phyloP scores from a whole-genome alignment of 2,329 filamentous ascomycete genomes.

The Arthrinium puccinioides region DNA sequence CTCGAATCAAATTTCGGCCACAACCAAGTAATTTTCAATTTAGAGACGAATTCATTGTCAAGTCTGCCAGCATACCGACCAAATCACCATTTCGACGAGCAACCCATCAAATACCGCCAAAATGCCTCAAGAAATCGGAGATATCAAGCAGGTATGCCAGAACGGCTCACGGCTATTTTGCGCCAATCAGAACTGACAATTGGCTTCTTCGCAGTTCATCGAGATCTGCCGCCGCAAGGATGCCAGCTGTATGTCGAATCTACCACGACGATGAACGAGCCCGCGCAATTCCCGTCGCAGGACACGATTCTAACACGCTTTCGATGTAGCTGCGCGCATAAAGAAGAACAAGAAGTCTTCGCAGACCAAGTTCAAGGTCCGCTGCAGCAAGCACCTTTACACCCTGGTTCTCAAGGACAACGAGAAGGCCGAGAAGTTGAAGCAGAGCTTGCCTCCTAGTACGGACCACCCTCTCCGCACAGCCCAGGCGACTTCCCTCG shows the following conservation, averaged over 20 bases:
- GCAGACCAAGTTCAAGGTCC: conserved; percentile 99
- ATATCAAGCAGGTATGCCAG: conserved; percentile 76
- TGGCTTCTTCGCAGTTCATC: conserved; percentile 67
- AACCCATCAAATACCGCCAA: conserved; percentile 47
- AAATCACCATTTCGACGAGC: conserved; percentile 3
- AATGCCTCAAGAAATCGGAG: conserved; percentile 97
- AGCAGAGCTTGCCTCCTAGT: conserved; percentile 98
- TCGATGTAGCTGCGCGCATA: conserved; percentile 68
- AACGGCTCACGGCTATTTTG: not conserved
- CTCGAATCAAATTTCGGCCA: too few species aligned
- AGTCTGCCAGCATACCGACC: not conserved
- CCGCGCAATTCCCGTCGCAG: too few species aligned
- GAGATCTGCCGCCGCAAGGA: conserved; percentile 99
- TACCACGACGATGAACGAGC: conserved; percentile 2
- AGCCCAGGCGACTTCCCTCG: not conserved
- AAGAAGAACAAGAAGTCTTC: conserved; percentile 90
- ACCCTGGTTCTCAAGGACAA: conserved; percentile 96
- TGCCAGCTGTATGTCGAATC: conserved; percentile 80
- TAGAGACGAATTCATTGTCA: conserved; percentile 2
- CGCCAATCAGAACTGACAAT: too few species aligned
- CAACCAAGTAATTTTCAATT: too few species aligned
- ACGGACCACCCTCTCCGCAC: conserved; percentile 34
- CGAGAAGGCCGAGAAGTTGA: conserved; percentile 99
- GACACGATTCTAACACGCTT: conserved; percentile 2
- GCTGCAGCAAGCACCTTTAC: conserved; percentile 94